Evolutionary conservation across 1,139 yeast species (phyloP).

Genomic region (Entelexis paramagnoliae): DNA sequence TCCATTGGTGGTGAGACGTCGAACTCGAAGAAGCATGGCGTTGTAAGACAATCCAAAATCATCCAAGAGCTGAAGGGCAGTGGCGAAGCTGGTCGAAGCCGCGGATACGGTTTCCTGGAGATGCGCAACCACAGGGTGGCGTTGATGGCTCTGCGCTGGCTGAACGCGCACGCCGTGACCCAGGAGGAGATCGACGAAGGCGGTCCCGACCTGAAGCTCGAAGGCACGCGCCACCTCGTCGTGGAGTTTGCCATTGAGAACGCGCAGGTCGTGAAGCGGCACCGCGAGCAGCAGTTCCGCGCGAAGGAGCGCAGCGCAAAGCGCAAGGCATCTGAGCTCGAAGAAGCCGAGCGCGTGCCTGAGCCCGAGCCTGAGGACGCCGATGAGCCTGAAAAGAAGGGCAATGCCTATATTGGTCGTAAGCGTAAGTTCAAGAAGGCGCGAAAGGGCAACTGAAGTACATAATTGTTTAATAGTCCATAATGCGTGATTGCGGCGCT

Average conservation of each 20-base stretch:
- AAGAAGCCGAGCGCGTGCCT: constrained; percentile 28
- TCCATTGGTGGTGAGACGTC: constrained; percentile 39
- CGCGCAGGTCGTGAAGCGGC: constrained; percentile 83
- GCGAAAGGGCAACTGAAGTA: constrained; percentile 12
- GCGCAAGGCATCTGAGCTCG: constrained; percentile 31
- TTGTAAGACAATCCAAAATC: constrained; percentile 85
- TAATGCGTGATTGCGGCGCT: no score
- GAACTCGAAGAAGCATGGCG: constrained; percentile 66
- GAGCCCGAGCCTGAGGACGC: constrained; percentile 30
- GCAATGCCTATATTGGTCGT: constrained; percentile 59
- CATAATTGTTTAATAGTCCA: neutral
- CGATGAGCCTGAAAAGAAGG: constrained; percentile 29
- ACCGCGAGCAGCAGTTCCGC: constrained; percentile 45
- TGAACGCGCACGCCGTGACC: constrained; percentile 83
- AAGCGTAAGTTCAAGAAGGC: constrained; percentile 44
- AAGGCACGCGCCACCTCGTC: constrained; percentile 60
- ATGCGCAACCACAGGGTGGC: constrained; percentile 89
- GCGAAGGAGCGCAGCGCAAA: constrained; percentile 23
- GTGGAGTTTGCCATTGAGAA: constrained; percentile 88
- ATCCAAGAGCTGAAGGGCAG: constrained; percentile 76
- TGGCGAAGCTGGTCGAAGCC: constrained; percentile 78
- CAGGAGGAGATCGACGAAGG: constrained; percentile 57
- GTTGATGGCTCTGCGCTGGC: constrained; percentile 93
- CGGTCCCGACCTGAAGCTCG: constrained; percentile 32
- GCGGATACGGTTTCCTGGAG: constrained; percentile 96